phyloP scores from a whole-genome alignment of 768 basidiomycete species.

The Clavulina sp. region DNA sequence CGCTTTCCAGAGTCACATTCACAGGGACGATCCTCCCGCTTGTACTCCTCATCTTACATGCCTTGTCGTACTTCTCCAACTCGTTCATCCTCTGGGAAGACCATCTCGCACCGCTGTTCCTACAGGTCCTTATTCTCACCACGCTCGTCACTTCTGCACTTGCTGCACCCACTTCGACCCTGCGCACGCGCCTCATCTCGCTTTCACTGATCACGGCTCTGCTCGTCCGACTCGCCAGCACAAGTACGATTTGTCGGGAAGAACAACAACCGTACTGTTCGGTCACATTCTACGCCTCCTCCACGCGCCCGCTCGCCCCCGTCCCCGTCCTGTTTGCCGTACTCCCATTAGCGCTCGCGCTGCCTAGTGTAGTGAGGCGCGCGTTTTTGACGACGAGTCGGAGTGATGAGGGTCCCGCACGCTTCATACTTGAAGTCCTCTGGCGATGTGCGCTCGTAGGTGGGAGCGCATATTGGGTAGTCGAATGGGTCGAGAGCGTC shows the following conservation, averaged over 20 bases:
- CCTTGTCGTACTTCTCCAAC: slow-evolving; percentile 71
- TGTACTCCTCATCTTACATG: slow-evolving; percentile 46
- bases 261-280: slow-evolving; percentile 83
- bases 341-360: slow-evolving; percentile 33
- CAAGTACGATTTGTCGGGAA: slow-evolving; percentile 82
- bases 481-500: slow-evolving; percentile 54
- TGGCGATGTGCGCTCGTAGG: slow-evolving; percentile 40
- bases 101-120: slow-evolving; percentile 55
- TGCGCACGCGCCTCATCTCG: slow-evolving; percentile 58
- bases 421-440: slow-evolving; percentile 39
- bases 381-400: slow-evolving; percentile 44
- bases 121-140: slow-evolving; percentile 39
- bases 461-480: slow-evolving; percentile 52
- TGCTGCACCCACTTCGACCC: slow-evolving; percentile 43
- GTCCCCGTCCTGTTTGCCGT: slow-evolving; percentile 37
- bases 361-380: slow-evolving; percentile 37
- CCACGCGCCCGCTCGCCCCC: slow-evolving; percentile 50
- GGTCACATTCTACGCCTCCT: slow-evolving; percentile 76
- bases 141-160: slow-evolving; percentile 45
- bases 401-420: slow-evolving; percentile 59
- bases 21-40: slow-evolving; percentile 7
- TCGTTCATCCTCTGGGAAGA: slow-evolving; percentile 99
- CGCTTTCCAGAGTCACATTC: not conserved
- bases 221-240: slow-evolving; percentile 56
- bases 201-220: slow-evolving; percentile 49